A percentile compares a stretch with the other conserved stretches of the same genome.
These are phyloP conservation scores for Teunomyces aglyptinius DNA, from an alignment of 805 yeast species.

Conservation along the genomic window DNA sequence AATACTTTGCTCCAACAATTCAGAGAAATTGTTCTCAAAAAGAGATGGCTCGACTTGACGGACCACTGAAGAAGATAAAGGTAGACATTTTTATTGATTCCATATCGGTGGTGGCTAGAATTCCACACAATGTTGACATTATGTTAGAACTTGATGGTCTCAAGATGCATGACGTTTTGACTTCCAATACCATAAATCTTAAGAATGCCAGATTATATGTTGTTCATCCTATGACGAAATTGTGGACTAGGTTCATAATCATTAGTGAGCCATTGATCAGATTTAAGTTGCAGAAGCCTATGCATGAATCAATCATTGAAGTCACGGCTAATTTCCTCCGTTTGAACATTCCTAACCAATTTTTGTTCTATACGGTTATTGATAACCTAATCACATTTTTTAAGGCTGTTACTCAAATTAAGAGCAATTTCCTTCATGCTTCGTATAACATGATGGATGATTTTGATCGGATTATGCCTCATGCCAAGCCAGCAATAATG, in stretches of 20 bases:
- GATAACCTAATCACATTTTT: slow-evolving; percentile 69
- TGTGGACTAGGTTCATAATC: slow-evolving; percentile 40
- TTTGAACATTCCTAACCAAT: slow-evolving; percentile 66
- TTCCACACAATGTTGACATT: slow-evolving; percentile 48
- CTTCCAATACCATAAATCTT: slow-evolving; percentile 29
- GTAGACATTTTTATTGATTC: slow-evolving; percentile 32
- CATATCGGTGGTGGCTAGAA: slow-evolving; percentile 37
- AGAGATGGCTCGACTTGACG: slow-evolving; percentile 21
- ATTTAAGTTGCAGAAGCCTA: slow-evolving; percentile 9
- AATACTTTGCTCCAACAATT: slow-evolving; percentile 33
- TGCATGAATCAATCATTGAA: slow-evolving; percentile 13
- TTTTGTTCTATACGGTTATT: slow-evolving; percentile 72
- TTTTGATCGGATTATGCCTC: slow-evolving; percentile 33
- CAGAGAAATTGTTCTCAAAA: slow-evolving; percentile 24
- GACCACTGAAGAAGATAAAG: slow-evolving; percentile 16
- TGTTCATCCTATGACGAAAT: slow-evolving; percentile 46
- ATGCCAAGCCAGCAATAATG: slow-evolving; percentile 35
- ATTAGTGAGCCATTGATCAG: slow-evolving; percentile 28
- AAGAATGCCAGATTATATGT: slow-evolving; percentile 45
- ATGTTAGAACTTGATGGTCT: slow-evolving; percentile 45
- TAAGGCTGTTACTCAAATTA: slow-evolving; percentile 65
- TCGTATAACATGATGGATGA: slow-evolving; percentile 18
- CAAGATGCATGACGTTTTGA: slow-evolving; percentile 21
- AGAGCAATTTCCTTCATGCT: slow-evolving; percentile 43
- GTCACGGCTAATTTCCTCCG: slow-evolving; percentile 40